Evolutionary conservation across 345 rosid genomes (phyloP).

Genomic region (Syzygium aromaticum): DNA sequence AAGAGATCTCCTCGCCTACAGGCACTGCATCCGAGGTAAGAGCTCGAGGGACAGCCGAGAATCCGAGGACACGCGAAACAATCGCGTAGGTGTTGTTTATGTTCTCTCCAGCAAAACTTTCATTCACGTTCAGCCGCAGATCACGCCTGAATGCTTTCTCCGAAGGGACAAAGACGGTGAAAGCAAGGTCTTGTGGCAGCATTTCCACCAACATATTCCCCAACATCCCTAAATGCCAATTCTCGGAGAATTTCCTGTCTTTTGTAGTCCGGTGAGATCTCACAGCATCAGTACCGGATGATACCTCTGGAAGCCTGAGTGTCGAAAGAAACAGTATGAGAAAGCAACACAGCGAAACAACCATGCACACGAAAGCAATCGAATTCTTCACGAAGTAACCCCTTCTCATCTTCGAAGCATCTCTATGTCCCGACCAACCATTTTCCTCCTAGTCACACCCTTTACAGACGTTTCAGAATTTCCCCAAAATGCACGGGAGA

Average conservation of each 20-base stretch:
- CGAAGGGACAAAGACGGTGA: slow-evolving; percentile 75
- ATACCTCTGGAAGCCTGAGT: slow-evolving; percentile 47
- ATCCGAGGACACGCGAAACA: slow-evolving; percentile 55
- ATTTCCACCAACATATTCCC: slow-evolving; percentile 76
- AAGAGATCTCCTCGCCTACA: slow-evolving; percentile 24
- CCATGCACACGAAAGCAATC: slow-evolving; percentile 23
- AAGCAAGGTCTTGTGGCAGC: slow-evolving; percentile 70
- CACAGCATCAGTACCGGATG: slow-evolving; percentile 5
- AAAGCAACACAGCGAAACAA: slow-evolving; percentile 40
- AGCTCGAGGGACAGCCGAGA: slow-evolving; percentile 57
- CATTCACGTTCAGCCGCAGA: slow-evolving; percentile 25
- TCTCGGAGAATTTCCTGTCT: not conserved
- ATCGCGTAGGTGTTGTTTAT: slow-evolving; percentile 41
- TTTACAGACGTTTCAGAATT: not conserved
- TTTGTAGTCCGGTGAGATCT: not conserved
- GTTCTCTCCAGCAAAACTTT: slow-evolving; percentile 18
- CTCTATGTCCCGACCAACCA: not conserved
- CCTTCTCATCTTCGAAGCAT: slow-evolving; percentile 28
- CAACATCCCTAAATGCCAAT: slow-evolving; percentile 33
- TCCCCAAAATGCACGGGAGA: not conserved
- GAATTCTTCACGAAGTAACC: slow-evolving; percentile 11
- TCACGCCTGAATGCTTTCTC: slow-evolving; percentile 50
- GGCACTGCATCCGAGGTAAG: slow-evolving; percentile 22
- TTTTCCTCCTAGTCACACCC: not conserved
- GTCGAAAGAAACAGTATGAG: slow-evolving; percentile 26